Evolutionary conservation across 1,284 basidiomycete genomes (phyloP).

Genomic region (Trametes sp.): DNA sequence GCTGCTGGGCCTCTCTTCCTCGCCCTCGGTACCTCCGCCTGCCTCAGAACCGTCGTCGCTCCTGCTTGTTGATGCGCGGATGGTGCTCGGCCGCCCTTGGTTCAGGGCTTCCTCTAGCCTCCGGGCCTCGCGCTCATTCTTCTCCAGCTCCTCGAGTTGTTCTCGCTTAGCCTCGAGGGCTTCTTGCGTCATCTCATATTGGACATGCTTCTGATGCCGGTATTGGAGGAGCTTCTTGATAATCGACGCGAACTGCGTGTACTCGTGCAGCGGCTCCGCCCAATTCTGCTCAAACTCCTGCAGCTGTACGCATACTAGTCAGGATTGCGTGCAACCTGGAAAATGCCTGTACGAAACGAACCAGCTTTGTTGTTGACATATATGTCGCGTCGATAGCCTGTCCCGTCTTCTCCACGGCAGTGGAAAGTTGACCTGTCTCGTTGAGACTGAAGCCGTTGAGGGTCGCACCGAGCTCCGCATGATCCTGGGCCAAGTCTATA

Average conservation of each 20-base stretch:
- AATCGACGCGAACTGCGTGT: constrained; percentile 93
- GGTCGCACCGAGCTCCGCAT: constrained; percentile 93
- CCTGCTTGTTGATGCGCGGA: constrained; percentile 31
- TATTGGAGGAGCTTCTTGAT: constrained; percentile 95
- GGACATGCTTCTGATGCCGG: constrained; percentile 97
- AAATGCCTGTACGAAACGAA: constrained; percentile 48
- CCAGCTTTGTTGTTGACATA: constrained; percentile 89
- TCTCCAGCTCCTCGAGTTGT: constrained; percentile 90
- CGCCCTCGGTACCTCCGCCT: constrained; percentile 29
- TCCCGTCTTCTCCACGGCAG: constrained; percentile 90
- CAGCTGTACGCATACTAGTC: constrained; percentile 58
- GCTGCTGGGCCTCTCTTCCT: constrained; percentile 18
- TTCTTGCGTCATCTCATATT: constrained; percentile 97
- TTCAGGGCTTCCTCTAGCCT: constrained; percentile 89
- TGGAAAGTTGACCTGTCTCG: constrained; percentile 75
- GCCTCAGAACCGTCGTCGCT: constrained; percentile 25
- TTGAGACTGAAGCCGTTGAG: constrained; percentile 96
- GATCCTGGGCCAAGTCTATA: constrained; percentile 86
- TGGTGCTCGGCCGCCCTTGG: constrained; percentile 52
- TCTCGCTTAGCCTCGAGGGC: constrained; percentile 88
- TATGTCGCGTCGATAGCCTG: constrained; percentile 96
- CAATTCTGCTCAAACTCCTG: constrained; percentile 93
- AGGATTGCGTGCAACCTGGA: background rate
- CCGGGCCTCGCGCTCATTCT: constrained; percentile 90
- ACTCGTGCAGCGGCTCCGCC: constrained; percentile 96